These are phyloP conservation scores for Fomitopsis palustris DNA, from an alignment of 1,284 basidiomycete genomes.

Conservation along the genomic window DNA sequence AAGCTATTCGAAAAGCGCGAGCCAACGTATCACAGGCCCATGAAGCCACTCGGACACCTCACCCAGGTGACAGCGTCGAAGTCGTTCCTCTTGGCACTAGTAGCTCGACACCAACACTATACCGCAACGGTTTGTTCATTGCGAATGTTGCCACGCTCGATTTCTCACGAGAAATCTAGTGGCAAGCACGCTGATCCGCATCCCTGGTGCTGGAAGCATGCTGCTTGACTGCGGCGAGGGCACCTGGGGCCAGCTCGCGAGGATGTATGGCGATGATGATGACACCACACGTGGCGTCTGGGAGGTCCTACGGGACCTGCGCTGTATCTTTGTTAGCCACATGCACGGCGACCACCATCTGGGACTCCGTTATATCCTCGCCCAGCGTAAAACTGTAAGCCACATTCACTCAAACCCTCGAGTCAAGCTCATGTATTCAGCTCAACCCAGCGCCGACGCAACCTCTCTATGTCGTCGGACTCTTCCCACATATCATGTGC, in stretches of 20 bases:
- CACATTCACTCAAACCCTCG: not conserved
- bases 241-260: constrained; percentile 84
- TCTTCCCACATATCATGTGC: constrained; percentile 54
- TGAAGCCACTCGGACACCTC: constrained; percentile 9
- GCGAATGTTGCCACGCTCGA: not conserved
- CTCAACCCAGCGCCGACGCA: constrained; percentile 52
- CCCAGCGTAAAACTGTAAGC: constrained; percentile 68
- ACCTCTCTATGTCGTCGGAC: constrained; percentile 71
- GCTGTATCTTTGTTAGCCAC: constrained; percentile 86
- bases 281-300: constrained; percentile 38
- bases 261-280: constrained; percentile 68
- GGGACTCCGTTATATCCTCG: constrained; percentile 74
- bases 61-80: constrained; percentile 60
- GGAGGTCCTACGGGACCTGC: constrained; percentile 68
- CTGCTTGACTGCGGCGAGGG: constrained; percentile 92
- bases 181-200: constrained; percentile 69
- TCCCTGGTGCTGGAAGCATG: constrained; percentile 66
- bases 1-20: constrained; percentile 16
- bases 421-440: constrained; percentile 28
- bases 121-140: constrained; percentile 67
- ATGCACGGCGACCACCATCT: constrained; percentile 93
- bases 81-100: constrained; percentile 87
- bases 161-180: constrained; percentile 41
- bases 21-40: constrained; percentile 5
- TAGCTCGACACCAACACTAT: constrained; percentile 81